Percentiles rank a stretch among this genome's conserved stretches.
These are phyloP conservation scores for Phytophthora meadii DNA, from an alignment of 352 stramenopile species.

Conservation along the genomic window DNA sequence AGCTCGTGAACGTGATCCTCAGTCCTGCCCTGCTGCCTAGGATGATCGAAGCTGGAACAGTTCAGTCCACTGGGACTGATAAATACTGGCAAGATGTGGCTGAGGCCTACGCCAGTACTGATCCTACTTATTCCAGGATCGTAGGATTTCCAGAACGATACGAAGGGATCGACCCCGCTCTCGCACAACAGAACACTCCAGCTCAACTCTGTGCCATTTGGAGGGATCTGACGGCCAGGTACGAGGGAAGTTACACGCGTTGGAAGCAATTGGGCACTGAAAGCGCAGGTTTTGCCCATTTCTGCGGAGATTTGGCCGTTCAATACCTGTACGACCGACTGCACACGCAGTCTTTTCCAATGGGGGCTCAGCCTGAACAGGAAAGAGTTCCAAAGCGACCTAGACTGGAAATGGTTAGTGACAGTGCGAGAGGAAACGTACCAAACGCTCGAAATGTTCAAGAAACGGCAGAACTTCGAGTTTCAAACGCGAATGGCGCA, in stretches of 20 bases:
- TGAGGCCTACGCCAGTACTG: constrained; percentile 1
- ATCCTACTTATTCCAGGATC: constrained; percentile 12
- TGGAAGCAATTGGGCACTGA: constrained; percentile 26
- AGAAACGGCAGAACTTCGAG: neutral
- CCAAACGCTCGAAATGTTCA: no score
- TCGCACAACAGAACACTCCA: constrained; percentile 10
- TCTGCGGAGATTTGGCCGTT: constrained; percentile 22
- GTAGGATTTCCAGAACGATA: constrained; percentile 20
- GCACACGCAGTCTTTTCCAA: constrained; percentile 16
- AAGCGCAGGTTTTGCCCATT: constrained; percentile 8
- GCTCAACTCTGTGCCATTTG: constrained; percentile 17
- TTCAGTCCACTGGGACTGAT: constrained; percentile 17
- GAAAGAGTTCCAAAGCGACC: constrained; percentile 8
- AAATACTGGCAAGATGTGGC: constrained; percentile 31
- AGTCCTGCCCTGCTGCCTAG: constrained; percentile 15
- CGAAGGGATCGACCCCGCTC: constrained; percentile 14
- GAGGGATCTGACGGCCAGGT: constrained; percentile 12
- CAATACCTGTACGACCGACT: constrained; percentile 19
- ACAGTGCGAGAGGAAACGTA: neutral
- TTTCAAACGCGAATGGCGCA: neutral
- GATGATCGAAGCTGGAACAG: constrained; percentile 15
- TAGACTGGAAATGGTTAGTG: neutral
- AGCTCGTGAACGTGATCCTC: constrained; percentile 23
- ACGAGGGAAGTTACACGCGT: constrained; percentile 18
- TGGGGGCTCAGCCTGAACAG: constrained; percentile 3